Evolutionary conservation across 768 basidiomycete species (phyloP).

Genomic region (Hortiboletus flavorubellus): DNA sequence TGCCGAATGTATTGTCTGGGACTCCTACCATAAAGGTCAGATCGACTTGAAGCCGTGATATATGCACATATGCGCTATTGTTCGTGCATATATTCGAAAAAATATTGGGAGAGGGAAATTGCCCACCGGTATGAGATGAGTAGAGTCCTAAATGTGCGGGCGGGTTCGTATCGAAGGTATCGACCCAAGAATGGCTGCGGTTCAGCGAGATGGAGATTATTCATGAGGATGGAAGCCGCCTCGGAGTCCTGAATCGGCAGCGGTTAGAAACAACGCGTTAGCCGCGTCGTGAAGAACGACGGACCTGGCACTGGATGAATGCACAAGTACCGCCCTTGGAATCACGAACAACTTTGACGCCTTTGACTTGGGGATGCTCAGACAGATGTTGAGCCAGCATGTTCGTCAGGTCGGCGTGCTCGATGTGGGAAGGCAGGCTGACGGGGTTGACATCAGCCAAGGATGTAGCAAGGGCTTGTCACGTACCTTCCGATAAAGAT

Average conservation of each 20-base stretch:
- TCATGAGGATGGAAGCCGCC: constrained; percentile 56
- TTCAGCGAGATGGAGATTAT: constrained; percentile 50
- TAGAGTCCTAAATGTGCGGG: constrained; percentile 71
- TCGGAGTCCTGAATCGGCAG: constrained; percentile 44
- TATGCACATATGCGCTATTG: constrained; percentile 22
- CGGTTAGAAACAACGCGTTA: background rate
- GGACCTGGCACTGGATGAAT: constrained; percentile 82
- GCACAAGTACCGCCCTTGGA: constrained; percentile 77
- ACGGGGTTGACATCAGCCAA: constrained; percentile 9
- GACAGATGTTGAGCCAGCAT: constrained; percentile 67
- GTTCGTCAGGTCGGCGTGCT: constrained; percentile 56
- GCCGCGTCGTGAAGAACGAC: constrained; percentile 10
- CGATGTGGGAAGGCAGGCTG: constrained; percentile 70
- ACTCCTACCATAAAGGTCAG: constrained; percentile 14
- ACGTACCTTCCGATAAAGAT: constrained; percentile 80
- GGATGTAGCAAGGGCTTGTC: background rate
- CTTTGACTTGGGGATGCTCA: constrained; percentile 59
- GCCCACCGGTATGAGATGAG: constrained; percentile 71
- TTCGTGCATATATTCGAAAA: constrained; percentile 13
- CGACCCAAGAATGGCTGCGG: constrained; percentile 71
- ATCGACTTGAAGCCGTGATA: background rate
- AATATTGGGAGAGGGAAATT: background rate
- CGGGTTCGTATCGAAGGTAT: constrained; percentile 71
- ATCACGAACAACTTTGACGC: constrained; percentile 70
- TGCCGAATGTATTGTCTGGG: constrained; percentile 23